Percentiles rank a stretch among this genome's conserved stretches.
phyloP scores from a whole-genome alignment of 371 early-diverging fungal genomes.

The Phascolomyces articulosus region DNA sequence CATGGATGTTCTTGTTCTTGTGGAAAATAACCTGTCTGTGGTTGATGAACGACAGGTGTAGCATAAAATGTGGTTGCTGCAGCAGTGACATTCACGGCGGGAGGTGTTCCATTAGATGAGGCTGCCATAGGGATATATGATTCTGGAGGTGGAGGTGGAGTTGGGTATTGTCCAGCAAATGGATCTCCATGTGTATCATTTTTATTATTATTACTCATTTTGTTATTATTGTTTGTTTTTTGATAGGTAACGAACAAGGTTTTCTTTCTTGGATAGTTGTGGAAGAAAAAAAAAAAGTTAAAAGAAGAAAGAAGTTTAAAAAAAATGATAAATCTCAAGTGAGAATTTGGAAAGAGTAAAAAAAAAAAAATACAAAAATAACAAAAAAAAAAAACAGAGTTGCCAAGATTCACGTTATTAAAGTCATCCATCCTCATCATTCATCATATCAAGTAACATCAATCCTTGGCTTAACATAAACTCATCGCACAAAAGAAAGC shows the following conservation, averaged over 20 bases:
- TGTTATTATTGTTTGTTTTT: too few relatives aligned
- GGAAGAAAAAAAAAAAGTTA: not conserved
- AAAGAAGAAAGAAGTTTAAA: conserved; percentile 4
- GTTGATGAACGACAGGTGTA: not conserved
- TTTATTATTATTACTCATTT: not conserved
- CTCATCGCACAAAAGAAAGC: not conserved
- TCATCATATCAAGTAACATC: too few relatives aligned
- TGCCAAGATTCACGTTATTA: conserved; percentile 8
- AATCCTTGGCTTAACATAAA: not conserved
- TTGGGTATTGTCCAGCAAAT: conserved; percentile 28
- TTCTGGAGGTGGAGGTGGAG: conserved; percentile 16
- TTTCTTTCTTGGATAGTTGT: not conserved
- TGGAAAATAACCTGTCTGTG: not conserved
- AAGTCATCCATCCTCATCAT: too few relatives aligned
- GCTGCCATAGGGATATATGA: not conserved
- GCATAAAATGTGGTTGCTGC: not conserved
- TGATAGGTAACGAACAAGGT: too few relatives aligned
- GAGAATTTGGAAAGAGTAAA: not conserved
- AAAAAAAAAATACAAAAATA: not conserved
- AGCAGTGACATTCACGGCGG: not conserved
- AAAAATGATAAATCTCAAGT: not conserved
- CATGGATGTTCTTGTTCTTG: not conserved
- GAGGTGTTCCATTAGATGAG: not conserved
- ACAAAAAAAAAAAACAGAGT: not conserved
- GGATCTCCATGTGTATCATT: conserved; percentile 17